Evolutionary conservation across 2,329 filamentous ascomycete genomes (phyloP), one percentile per base, ranked within the genome.

Genomic region (Rhynchosporium graminicola): DNA sequence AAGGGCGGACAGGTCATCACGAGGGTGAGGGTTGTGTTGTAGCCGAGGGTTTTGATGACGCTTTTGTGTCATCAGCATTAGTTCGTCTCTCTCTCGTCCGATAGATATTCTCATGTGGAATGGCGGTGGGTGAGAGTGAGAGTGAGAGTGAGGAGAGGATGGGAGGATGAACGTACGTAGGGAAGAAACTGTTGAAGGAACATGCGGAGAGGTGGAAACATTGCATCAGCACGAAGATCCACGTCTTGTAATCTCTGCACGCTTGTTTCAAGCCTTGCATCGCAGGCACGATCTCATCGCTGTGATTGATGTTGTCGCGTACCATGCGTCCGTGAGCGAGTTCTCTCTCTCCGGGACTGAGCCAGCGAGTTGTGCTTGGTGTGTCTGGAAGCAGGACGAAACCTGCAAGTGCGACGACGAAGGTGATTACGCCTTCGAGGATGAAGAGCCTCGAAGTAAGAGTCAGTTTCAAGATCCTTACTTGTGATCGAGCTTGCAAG

Each of bases 181-280:
- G 79, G 67, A 68, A 79, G 78, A 67, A 78, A 74, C 67, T 81
- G 79, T 66, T 81, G 78, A 68, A 81, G 77, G 65, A 80, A 73
- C 7, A 71, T 71, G 55, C 80, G 71, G 10, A 80, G 68, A 69
- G 76, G 80, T 9, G 52, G 26, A 56, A 80, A 67, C 47, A 75
- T 72, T 12, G 63, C 60, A 50, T 65, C 63, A 50, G 66, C 66
- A 20, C 74, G 64, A 56, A 56, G 8, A 56, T 56, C 52, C 52
- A 56, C 15, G 52, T 56, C 40, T 56, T 56, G 52, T 56, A 45
- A 40, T 56, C 52, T 13, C 43, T 56, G 38, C 38, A 56, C 26
- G 76, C 76, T 45, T 73, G 72, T 64, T 75, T 75, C 55, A 80
- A 73, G 38, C 78, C 77, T n/a, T 72, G 73, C 65, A 74, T 76